Evolutionary conservation across 2,329 filamentous ascomycete genomes (phyloP), one percentile per base, ranked within the genome.

Genomic region (Boeremia exigua): DNA sequence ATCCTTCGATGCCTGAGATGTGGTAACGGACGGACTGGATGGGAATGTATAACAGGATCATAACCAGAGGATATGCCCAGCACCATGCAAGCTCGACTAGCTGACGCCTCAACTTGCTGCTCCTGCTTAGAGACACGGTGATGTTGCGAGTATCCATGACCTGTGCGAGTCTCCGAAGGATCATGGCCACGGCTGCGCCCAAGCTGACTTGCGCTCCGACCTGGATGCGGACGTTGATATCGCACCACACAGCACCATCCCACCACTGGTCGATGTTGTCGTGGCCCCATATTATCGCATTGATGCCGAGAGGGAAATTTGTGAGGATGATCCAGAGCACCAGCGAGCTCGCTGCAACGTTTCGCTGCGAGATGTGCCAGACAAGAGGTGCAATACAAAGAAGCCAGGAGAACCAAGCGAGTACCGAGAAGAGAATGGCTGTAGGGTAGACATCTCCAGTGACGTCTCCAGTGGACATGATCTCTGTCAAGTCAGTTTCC

Each of bases 201-300:
- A 85, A 71, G 1, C 81, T 84, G 1, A 85, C 78, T 15, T 78
- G 78, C 8, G 79, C 75, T 3, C 82, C 84, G 23, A 84, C 77
- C 55, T 82, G 79, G 30, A 90, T 65, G 58, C 87, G 86, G 49
- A 82, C 78, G 62, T 89, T 80, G 44, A 90, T 75, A 69, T 91
- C 88, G 73, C 88, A 91, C 54, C 88, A 81, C 2, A 80, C 81
- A 5, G 70, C 66, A 4, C 88, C 88, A 54, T 81, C 72, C 80
- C 81, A 90, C 81, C 83, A 86, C 6, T 75, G 69, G 0, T 66
- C 33, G 11, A 82, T 65, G 60, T 88, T 76, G 60, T 88, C 84
- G 7, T 78, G 82, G 0, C 82, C 81, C 88, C 88, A 91, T 57
- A 89, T 81, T 45, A 88, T 69, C 1, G 86, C 78, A 66, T 90